A percentile compares a stretch with the other conserved stretches of the same genome.
Conservation (phyloP, 2,329 filamentous ascomycete genomes). For the Ceratocystis colombiana region DNA sequence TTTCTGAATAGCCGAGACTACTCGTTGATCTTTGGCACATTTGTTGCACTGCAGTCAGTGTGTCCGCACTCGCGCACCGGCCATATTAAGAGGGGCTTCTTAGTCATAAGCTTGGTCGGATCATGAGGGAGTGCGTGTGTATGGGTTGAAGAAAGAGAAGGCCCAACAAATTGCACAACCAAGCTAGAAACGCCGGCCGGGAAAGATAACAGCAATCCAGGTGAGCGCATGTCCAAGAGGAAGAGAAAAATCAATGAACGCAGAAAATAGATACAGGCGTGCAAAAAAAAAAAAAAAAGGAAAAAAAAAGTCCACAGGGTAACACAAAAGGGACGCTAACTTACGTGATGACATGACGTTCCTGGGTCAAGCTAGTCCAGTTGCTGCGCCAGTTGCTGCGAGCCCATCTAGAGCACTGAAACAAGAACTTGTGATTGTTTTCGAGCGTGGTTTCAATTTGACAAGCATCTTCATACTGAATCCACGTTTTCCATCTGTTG, state of each 20-base stretch:
- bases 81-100: conserved; percentile 25
- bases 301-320: not conserved
- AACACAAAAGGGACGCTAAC: conserved; percentile 34
- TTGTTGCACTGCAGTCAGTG: not conserved
- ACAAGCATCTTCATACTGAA: conserved; percentile 86
- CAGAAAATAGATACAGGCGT: not conserved
- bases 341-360: conserved; percentile 79
- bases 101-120: conserved; percentile 25
- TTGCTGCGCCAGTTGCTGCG: conserved; percentile 98
- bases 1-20: not conserved
- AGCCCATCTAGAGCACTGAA: conserved; percentile 89
- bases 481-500: conserved; percentile 85
- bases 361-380: conserved; percentile 75
- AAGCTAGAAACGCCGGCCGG: not conserved
- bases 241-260: not conserved
- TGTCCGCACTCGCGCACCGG: conserved; percentile 6
- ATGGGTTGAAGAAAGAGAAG: conserved; percentile 19
- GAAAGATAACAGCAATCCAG: not conserved
- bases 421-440: conserved; percentile 77
- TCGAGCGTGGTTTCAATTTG: conserved; percentile 90
- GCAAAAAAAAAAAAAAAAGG: not conserved
- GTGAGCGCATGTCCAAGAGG: not conserved
- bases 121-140: conserved; percentile 25
- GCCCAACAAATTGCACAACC: conserved; percentile 17
- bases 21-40: not conserved